phyloP scores from a whole-genome alignment of 169 alveolate genomes.

The Plasmodium berghei region DNA sequence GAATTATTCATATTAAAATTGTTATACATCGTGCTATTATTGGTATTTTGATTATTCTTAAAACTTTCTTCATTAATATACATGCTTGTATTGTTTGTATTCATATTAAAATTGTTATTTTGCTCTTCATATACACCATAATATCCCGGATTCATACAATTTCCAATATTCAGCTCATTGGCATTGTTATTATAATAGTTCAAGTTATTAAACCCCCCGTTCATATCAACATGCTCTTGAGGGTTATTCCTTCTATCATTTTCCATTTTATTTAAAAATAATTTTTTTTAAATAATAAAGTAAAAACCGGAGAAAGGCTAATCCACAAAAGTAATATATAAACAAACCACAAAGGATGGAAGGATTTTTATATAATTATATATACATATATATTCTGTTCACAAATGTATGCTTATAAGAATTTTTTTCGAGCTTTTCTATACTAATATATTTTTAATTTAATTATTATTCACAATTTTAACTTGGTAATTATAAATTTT shows the following conservation, averaged over 20 bases:
- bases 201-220: background rate
- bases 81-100: background rate
- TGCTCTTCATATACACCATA: background rate
- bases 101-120: background rate
- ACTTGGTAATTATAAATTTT: background rate
- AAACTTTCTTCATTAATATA: background rate
- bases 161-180: background rate
- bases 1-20: background rate
- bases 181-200: conserved; percentile 7
- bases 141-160: background rate
- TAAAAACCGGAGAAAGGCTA: background rate
- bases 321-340: background rate
- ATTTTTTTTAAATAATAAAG: background rate
- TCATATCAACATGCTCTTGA: conserved; percentile 6
- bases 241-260: conserved; percentile 4
- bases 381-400: conserved; percentile 3
- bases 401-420: background rate
- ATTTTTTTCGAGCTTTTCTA: background rate
- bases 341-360: background rate
- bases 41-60: background rate
- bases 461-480: background rate
- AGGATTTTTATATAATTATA: background rate
- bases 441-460: background rate
- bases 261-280: conserved; percentile 18
- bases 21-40: background rate